Evolutionary conservation across 306 rosid genomes (phyloP).

Genomic region (Dalbergia cultrata): DNA sequence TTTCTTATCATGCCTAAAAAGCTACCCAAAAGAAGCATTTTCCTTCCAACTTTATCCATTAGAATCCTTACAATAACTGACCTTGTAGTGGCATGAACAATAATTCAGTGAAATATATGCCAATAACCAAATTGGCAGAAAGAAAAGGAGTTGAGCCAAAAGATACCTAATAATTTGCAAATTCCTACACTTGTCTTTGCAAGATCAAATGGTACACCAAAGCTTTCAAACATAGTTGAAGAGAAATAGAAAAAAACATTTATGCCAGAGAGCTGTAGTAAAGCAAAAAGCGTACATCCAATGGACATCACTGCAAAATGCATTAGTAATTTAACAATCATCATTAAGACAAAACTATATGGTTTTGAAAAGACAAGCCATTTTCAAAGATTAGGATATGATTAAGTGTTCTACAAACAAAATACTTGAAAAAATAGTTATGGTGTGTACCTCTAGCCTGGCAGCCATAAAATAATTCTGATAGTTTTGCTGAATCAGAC

Average conservation of each 20-base stretch:
- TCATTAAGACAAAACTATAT: constrained; percentile 40
- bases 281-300: constrained; percentile 84
- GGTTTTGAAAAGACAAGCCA: not conserved
- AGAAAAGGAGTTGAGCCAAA: constrained; percentile 35
- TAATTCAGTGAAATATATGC: constrained; percentile 41
- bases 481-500: constrained; percentile 54
- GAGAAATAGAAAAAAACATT: constrained; percentile 92
- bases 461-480: constrained; percentile 68
- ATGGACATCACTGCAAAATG: constrained; percentile 89
- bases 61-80: constrained; percentile 76
- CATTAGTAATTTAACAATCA: constrained; percentile 49
- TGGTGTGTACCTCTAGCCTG: constrained; percentile 63
- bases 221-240: constrained; percentile 79
- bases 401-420: constrained; percentile 4
- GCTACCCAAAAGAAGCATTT: constrained; percentile 81
- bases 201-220: constrained; percentile 73
- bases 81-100: constrained; percentile 60
- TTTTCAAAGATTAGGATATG: constrained; percentile 36
- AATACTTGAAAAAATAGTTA: constrained; percentile 23
- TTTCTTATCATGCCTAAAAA: constrained; percentile 84
- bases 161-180: constrained; percentile 73
- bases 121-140: constrained; percentile 3
- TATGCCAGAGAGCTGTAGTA: constrained; percentile 95
- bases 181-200: constrained; percentile 79
- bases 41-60: constrained; percentile 95